Conservation (phyloP, 2,329 filamentous ascomycete species). For the Aspergillus aculeatinus region DNA sequence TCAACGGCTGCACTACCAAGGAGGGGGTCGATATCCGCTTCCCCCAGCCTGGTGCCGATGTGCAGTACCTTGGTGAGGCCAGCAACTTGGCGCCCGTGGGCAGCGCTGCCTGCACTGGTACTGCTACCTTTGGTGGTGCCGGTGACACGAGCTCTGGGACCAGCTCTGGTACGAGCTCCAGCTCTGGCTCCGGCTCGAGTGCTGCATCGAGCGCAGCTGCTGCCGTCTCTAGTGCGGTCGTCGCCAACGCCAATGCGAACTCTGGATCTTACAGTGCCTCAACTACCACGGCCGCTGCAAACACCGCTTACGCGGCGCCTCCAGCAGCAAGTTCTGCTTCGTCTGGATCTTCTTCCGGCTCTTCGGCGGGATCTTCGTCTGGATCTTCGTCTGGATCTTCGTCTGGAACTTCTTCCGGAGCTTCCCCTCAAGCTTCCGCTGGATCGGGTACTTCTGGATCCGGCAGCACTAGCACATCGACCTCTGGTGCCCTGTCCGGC, state of each 20-base stretch:
- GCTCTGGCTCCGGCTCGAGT: constrained; percentile 33
- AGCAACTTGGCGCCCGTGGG: constrained; percentile 36
- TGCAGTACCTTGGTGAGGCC: constrained; percentile 50
- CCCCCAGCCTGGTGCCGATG: constrained; percentile 63
- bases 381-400: constrained; percentile 6
- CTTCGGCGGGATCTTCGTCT: neutral
- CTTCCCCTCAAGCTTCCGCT: constrained; percentile 18
- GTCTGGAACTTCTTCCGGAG: constrained; percentile 1
- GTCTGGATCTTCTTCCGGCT: neutral
- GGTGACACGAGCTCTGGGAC: constrained; percentile 24
- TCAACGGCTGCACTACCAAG: constrained; percentile 59
- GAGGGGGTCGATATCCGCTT: constrained; percentile 62
- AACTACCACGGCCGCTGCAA: constrained; percentile 11
- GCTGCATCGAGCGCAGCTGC: constrained; percentile 21
- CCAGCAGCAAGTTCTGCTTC: constrained; percentile 2
- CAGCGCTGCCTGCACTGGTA: constrained; percentile 30
- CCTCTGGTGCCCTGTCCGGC: constrained; percentile 40
- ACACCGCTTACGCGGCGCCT: neutral
- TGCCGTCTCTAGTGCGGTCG: constrained; percentile 16
- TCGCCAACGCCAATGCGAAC: neutral
- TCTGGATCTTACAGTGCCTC: neutral
- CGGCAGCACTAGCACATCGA: constrained; percentile 13
- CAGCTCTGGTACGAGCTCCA: constrained; percentile 21
- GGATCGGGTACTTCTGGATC: constrained; percentile 11
- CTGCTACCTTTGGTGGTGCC: constrained; percentile 33